These are phyloP conservation scores for Kodamaea kaohsiungensis DNA, from an alignment of 805 yeast species.

Conservation along the genomic window DNA sequence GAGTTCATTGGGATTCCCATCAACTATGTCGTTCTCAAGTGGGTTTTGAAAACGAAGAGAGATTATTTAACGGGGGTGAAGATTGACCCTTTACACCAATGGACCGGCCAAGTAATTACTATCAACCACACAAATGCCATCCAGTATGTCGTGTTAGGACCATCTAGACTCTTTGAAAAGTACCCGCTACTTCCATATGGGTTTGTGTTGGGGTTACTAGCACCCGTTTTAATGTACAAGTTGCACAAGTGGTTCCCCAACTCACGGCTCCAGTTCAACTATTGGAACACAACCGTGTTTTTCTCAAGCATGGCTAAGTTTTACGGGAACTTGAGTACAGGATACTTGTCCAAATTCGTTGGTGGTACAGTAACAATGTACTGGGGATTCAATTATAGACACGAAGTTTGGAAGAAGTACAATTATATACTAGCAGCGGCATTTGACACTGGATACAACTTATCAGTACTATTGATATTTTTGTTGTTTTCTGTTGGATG, in stretches of 20 bases:
- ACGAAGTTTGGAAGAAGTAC: constrained; percentile 41
- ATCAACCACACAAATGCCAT: constrained; percentile 49
- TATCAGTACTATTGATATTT: constrained; percentile 43
- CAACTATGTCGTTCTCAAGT: constrained; percentile 48
- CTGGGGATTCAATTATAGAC: constrained; percentile 41
- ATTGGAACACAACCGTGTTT: constrained; percentile 50
- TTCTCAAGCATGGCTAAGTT: constrained; percentile 49
- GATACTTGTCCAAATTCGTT: constrained; percentile 47
- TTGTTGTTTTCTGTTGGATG: constrained; percentile 28
- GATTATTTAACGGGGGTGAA: constrained; percentile 35
- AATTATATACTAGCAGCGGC: constrained; percentile 54
- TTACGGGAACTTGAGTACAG: constrained; percentile 52
- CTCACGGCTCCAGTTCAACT: constrained; percentile 25
- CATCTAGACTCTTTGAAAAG: constrained; percentile 42
- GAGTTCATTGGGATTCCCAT: constrained; percentile 54
- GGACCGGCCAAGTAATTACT: constrained; percentile 50
- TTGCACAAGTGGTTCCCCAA: constrained; percentile 30
- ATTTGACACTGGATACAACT: constrained; percentile 50
- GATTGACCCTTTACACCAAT: constrained; percentile 49
- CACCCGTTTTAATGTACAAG: constrained; percentile 35
- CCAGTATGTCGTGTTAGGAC: constrained; percentile 53
- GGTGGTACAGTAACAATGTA: constrained; percentile 51
- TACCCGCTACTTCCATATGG: constrained; percentile 48
- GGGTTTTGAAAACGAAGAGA: constrained; percentile 45
- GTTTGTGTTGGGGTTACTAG: constrained; percentile 39